Evolutionary conservation across 2,329 filamentous ascomycete species (phyloP).

Genomic region (Aureobasidium sp.): DNA sequence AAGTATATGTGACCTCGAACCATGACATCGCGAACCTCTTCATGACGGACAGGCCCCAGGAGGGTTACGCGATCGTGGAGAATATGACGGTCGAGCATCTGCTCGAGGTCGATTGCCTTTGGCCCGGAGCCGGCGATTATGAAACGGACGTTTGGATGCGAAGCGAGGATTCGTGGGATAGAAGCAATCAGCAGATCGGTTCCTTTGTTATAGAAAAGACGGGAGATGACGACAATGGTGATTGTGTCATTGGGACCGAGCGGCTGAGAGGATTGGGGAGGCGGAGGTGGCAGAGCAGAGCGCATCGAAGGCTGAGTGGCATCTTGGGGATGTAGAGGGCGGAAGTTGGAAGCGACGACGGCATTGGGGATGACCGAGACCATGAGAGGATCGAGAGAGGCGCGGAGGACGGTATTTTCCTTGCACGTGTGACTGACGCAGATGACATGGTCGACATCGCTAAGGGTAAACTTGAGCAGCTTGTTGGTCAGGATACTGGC

Average conservation of each 20-base stretch:
- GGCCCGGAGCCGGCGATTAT: conserved; percentile 93
- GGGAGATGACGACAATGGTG: conserved; percentile 93
- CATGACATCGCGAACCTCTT: conserved; percentile 97
- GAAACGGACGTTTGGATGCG: conserved; percentile 88
- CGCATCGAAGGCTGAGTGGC: conserved; percentile 31
- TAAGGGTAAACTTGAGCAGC: conserved; percentile 87
- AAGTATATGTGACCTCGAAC: conserved; percentile 93
- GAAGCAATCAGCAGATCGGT: conserved; percentile 94
- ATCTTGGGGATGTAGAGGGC: conserved; percentile 50
- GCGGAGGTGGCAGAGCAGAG: conserved; percentile 33
- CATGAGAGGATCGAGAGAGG: conserved; percentile 90
- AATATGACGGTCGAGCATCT: conserved; percentile 71
- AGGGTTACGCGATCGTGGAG: conserved; percentile 90
- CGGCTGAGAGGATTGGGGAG: conserved; percentile 52
- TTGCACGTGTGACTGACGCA: conserved; percentile 99
- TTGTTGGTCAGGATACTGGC: conserved; percentile 96
- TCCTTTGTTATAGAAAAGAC: conserved; percentile 97
- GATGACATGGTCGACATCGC: conserved; percentile 95
- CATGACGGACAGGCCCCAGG: conserved; percentile 84
- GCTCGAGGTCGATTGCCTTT: conserved; percentile 94
- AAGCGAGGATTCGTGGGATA: conserved; percentile 82
- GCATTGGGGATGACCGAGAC: conserved; percentile 98
- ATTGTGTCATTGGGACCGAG: conserved; percentile 79
- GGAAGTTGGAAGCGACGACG: conserved; percentile 92
- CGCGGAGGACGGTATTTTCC: conserved; percentile 92